Evolutionary conservation across 176 grass and related monocot species (phyloP).

Genomic region (Areca catechu): DNA sequence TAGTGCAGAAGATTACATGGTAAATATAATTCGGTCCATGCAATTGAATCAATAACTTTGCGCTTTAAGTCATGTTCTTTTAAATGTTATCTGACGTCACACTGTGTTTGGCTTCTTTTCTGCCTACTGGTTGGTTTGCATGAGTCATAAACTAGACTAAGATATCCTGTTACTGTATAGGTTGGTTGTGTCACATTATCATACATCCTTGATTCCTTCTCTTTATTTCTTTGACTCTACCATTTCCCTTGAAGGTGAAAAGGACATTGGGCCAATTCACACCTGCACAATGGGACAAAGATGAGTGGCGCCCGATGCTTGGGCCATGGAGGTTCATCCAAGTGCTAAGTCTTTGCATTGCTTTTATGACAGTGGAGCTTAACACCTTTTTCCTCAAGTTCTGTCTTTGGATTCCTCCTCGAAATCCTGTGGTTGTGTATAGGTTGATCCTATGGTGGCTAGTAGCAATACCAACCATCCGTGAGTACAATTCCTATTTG

Average conservation of each 20-base stretch:
- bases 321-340: slow-evolving; percentile 96
- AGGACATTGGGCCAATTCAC: slow-evolving; percentile 94
- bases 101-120: too few relatives aligned
- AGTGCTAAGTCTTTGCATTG: slow-evolving; percentile 73
- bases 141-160: too few relatives aligned
- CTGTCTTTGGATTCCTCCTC: slow-evolving; percentile 90
- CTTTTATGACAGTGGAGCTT: slow-evolving; percentile 91
- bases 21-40: too few relatives aligned
- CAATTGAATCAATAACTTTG: too few relatives aligned
- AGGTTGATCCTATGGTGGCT: slow-evolving; percentile 94
- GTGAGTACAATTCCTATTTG: slow-evolving; percentile 95
- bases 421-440: slow-evolving; percentile 86
- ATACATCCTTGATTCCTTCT: neutral
- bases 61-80: too few relatives aligned
- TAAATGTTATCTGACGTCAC: too few relatives aligned
- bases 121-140: too few relatives aligned
- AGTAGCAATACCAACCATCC: slow-evolving; percentile 93
- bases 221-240: neutral
- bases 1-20: too few relatives aligned
- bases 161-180: too few relatives aligned
- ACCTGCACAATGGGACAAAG: slow-evolving; percentile 95
- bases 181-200: neutral
- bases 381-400: slow-evolving; percentile 99
- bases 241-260: slow-evolving; percentile 48
- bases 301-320: slow-evolving; percentile 80